Conservation (phyloP, 1,284 basidiomycete species). For the Cyathus pygmaeus region DNA sequence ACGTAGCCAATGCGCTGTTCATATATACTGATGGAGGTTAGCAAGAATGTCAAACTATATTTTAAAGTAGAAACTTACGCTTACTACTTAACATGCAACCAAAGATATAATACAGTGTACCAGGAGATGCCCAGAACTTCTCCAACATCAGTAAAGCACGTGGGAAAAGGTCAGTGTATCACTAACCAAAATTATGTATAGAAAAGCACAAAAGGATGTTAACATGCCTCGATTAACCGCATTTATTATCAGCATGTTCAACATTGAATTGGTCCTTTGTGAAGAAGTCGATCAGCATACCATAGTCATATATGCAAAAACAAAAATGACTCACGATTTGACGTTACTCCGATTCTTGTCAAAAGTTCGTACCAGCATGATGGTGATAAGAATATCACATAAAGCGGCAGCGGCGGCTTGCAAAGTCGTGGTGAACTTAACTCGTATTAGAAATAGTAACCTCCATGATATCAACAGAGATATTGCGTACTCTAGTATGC, state of each 20-base stretch:
- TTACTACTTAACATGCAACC: conserved; percentile 21
- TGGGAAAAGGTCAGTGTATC: neutral
- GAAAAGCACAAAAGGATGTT: conserved; percentile 15
- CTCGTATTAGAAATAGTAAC: too few relatives aligned
- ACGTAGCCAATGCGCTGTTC: conserved; percentile 31
- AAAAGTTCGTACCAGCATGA: conserved; percentile 16
- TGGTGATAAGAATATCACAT: conserved; percentile 27
- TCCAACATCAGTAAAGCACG: neutral
- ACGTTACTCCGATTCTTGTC: conserved; percentile 16
- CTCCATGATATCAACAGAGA: too few relatives aligned
- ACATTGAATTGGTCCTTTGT: conserved; percentile 18
- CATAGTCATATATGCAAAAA: neutral
- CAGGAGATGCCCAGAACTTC: conserved; percentile 22
- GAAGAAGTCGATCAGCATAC: neutral
- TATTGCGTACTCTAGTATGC: neutral
- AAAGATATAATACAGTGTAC: conserved; percentile 27
- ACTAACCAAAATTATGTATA: conserved; percentile 19
- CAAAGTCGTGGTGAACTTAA: conserved; percentile 18
- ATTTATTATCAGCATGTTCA: conserved; percentile 23
- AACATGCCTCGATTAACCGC: conserved; percentile 26
- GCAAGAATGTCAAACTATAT: neutral
- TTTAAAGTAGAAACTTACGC: conserved; percentile 8
- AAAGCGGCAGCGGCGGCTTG: conserved; percentile 17
- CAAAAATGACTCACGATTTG: conserved; percentile 12
- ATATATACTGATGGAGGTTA: conserved; percentile 17